Base-by-base conservation (phyloP, 2,329 filamentous ascomycete species). In the Stagonosporopsis vannaccii region DNA sequence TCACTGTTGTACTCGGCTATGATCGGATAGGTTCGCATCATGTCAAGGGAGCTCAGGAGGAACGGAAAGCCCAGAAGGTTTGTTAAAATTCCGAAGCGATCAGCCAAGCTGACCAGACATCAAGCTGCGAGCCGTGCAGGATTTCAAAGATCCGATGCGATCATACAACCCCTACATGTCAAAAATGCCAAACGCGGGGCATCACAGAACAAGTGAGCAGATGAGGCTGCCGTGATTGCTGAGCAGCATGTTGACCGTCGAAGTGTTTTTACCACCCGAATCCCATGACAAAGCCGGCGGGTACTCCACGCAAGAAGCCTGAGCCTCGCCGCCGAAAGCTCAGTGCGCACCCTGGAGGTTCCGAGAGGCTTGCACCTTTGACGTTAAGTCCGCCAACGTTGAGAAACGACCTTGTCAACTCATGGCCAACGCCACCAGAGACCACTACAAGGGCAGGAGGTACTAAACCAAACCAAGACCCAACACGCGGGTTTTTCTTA, bases 221-320 rank as follows among this genome's bases (percentile, higher is more conserved):
- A 23, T 41, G n/a, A 20, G 12, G 3, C 15, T 8, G 32, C 15
- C 40, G 20, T 36, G 19, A 28, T 33, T 9, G 6, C 4, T 13
- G 4, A 22, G 23, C 37, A 48, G 8, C 12, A 22, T 43, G 47
- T 56, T 56, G 53, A 56, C 53, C 35, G 33, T 8, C 12, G 30
- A 49, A 75, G 68, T 75, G 73, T 57, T 75, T 71, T 56, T 75
- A 73, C 37, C 73, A 75, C 57, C 72, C 72, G 12, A 70, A 68
- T 28, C 72, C 73, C 3, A 74, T 75, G 73, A 75, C 72, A 39
- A 73, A 72, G 56, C 71, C 73, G 2, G 65, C 68, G 17, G 72
- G 72, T 6, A 72, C 71, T 8, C 71, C 72, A 45, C 70, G 72
- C n/a, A 74, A 73, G 51, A 72, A 70, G 40, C 67, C 68, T 25